Evolutionary conservation across 352 stramenopile genomes (phyloP), one percentile per base, ranked within the genome.

Genomic region (Globisporangium ultimum): DNA sequence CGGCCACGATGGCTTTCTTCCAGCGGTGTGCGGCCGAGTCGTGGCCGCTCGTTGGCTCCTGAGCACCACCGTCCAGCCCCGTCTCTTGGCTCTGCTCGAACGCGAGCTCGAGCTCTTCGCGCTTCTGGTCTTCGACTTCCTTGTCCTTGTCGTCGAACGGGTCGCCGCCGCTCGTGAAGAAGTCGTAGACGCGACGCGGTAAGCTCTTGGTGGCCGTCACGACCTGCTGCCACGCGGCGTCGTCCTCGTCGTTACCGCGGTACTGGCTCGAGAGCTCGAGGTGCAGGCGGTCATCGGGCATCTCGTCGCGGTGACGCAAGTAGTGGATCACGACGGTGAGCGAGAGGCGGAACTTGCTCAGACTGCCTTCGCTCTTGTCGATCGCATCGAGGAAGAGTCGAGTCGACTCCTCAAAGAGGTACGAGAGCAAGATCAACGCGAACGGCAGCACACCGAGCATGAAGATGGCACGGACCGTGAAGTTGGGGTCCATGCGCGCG

Each of bases 301-400:
- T 95, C 38, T 92, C 82, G 4, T 80, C 60, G 57, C 71, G 71
- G 60, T 95, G 84, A 42, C 86, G 86, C 50, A 91, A 34, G 66
- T 91, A 95, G 61, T 95, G 86, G 61, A 95, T 87, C 48, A 90
- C 88, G 55, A 93, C 84, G 36, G 78, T 75, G 51, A 95, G 70
- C 36, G 84, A 87, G 46, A 95, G 79, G 17, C 86, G 84, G 50
- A 95, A 95, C 62, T 93, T 93, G 72, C 67, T 72, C 50, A 95
- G 64, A 58, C 75, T 82, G 32, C 86, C 86, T 60, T 95, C 84
- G 61, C 71, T 88, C 68, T 86, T 85, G 76, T 93, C 77, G 58
- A 95, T 88, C n/a, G 84, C 84, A 46, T 95, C 86, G 48, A 87
- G 61, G 65, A 95, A 93, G 43, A 95, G 63, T 0, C 86, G 78